Evolutionary conservation across 2,329 filamentous ascomycete species (phyloP).

Genomic region (Ceratocystis albifundus): DNA sequence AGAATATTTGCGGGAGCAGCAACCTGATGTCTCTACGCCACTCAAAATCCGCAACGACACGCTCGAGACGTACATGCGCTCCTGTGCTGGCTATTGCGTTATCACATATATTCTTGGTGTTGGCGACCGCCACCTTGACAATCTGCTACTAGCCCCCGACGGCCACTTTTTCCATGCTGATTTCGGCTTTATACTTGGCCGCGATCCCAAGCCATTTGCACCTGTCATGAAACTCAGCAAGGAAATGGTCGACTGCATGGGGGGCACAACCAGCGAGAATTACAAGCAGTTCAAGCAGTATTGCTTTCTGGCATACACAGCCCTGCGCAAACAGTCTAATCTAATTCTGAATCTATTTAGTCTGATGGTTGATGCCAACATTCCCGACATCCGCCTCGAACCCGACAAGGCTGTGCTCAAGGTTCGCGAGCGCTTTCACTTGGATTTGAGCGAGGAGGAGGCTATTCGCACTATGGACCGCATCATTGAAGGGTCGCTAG

Average conservation of each 20-base stretch:
- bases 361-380: conserved; percentile 94
- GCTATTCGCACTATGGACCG: conserved; percentile 78
- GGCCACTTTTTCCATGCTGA: conserved; percentile 97
- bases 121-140: conserved; percentile 90
- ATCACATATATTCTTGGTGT: conserved; percentile 97
- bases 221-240: conserved; percentile 94
- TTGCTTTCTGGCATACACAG: conserved; percentile 88
- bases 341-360: conserved; percentile 91
- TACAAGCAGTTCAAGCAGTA: conserved; percentile 90
- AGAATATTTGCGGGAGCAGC: conserved; percentile 76
- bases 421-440: conserved; percentile 84
- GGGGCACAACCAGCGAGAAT: conserved; percentile 65
- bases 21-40: conserved; percentile 70
- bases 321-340: conserved; percentile 77
- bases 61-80: conserved; percentile 90
- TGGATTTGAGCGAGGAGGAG: conserved; percentile 86
- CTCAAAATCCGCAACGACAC: conserved; percentile 82
- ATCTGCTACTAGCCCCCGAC: conserved; percentile 78
- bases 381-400: conserved; percentile 85
- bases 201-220: conserved; percentile 93
- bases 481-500: conserved; percentile 81
- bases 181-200: conserved; percentile 94
- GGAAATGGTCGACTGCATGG: conserved; percentile 99
- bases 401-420: conserved; percentile 90
- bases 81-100: conserved; percentile 93